Conservation (phyloP, 2,329 filamentous ascomycete genomes). For the Calonectria pauciramosa region DNA sequence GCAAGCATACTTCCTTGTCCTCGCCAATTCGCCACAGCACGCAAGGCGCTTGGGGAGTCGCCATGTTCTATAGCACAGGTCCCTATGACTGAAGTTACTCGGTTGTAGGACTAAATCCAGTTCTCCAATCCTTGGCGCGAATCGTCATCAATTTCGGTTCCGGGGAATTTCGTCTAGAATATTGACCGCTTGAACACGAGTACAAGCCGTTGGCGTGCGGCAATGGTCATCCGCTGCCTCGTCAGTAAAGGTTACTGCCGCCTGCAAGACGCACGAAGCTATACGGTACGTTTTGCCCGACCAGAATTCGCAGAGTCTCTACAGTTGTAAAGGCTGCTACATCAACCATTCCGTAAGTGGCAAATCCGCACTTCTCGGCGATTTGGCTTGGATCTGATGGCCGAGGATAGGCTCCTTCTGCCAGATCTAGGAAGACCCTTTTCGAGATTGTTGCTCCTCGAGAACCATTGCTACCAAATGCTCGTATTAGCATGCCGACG, state of each 20-base stretch:
- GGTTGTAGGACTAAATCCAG: conserved; percentile 34
- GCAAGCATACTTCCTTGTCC: conserved; percentile 18
- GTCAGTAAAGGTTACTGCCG: conserved; percentile 63
- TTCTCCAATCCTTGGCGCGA: conserved; percentile 25
- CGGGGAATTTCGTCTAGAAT: not conserved
- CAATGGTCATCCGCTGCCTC: conserved; percentile 43
- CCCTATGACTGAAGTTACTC: conserved; percentile 30
- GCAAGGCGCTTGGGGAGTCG: not conserved
- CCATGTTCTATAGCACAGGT: conserved; percentile 14
- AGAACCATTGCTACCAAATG: conserved; percentile 67
- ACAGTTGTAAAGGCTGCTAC: conserved; percentile 88
- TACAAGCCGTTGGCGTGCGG: not conserved
- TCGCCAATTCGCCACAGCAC: conserved; percentile 6
- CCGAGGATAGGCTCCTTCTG: conserved; percentile 68
- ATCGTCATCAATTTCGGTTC: conserved; percentile 29
- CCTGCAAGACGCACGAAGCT: conserved; percentile 85
- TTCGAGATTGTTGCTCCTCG: conserved; percentile 56
- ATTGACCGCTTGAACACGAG: not conserved
- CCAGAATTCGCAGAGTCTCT: conserved; percentile 81
- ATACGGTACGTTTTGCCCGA: conserved; percentile 89
- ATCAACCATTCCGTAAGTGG: conserved; percentile 83
- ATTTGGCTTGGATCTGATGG: conserved; percentile 76
- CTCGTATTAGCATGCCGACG: conserved; percentile 82
- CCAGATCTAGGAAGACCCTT: conserved; percentile 86
- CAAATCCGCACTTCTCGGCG: conserved; percentile 82